Evolutionary conservation across 805 yeast genomes (phyloP).

Genomic region (Cyberlindnera xylosilytica): DNA sequence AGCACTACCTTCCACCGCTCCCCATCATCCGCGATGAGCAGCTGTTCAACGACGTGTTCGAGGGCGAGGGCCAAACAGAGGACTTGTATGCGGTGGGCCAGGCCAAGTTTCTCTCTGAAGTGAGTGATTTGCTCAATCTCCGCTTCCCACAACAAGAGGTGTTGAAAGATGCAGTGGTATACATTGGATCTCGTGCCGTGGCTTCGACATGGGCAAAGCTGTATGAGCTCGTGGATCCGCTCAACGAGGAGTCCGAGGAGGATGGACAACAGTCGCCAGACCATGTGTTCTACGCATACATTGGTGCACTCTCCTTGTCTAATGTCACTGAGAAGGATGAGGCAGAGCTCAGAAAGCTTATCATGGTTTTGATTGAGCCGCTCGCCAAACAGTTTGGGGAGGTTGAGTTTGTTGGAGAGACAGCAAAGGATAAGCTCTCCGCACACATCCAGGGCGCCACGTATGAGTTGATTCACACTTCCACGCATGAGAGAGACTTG

Average conservation of each 20-base stretch:
- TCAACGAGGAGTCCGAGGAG: neutral
- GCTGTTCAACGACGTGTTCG: neutral
- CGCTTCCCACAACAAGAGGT: neutral
- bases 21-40: neutral
- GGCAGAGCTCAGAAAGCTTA: neutral
- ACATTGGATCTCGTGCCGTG: neutral
- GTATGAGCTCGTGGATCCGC: neutral
- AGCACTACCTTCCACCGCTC: neutral
- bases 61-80: neutral
- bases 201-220: neutral
- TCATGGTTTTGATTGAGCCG: slow-evolving; percentile 2
- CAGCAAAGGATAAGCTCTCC: neutral
- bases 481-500: neutral
- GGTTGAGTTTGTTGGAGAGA: neutral
- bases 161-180: neutral
- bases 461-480: neutral
- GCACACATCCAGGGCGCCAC: neutral
- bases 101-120: neutral
- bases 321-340: neutral
- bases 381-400: slow-evolving; percentile 2
- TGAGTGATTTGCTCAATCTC: neutral
- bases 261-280: neutral
- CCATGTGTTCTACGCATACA: neutral
- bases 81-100: neutral
- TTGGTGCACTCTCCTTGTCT: slow-evolving; percentile 1